These are phyloP conservation scores for Alternaria arborescens DNA, from an alignment of 2,329 filamentous ascomycete genomes.

Conservation along the genomic window DNA sequence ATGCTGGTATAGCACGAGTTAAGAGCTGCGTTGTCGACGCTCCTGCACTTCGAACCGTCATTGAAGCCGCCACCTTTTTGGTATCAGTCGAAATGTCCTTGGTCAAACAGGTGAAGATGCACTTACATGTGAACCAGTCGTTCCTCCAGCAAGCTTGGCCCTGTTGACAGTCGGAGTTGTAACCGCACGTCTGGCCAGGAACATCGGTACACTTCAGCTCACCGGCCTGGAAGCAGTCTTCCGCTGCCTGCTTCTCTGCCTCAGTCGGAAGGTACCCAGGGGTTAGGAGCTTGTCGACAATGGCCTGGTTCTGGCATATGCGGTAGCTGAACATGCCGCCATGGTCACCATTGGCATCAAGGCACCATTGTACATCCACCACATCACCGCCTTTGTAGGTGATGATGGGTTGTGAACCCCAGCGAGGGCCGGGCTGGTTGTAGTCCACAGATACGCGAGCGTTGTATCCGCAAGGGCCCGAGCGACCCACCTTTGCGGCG, in stretches of 20 bases:
- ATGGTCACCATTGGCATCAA: conserved; percentile 47
- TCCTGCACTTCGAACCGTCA: conserved; percentile 36
- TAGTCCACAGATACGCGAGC: conserved; percentile 47
- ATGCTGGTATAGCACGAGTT: conserved; percentile 48
- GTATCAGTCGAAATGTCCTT: neutral
- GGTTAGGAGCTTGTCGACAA: conserved; percentile 44
- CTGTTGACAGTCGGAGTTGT: conserved; percentile 39
- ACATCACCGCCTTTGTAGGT: conserved; percentile 42
- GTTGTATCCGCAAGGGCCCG: conserved; percentile 48
- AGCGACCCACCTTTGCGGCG: conserved; percentile 39
- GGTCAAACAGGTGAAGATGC: neutral
- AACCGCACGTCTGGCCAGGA: conserved; percentile 40
- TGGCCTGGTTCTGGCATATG: conserved; percentile 44
- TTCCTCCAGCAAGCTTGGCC: conserved; percentile 46
- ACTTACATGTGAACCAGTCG: conserved; percentile 46
- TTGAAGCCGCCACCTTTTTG: conserved; percentile 35
- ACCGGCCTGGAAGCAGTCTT: conserved; percentile 42
- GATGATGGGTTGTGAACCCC: conserved; percentile 41
- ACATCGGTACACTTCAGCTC: conserved; percentile 45
- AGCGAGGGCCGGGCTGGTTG: conserved; percentile 44
- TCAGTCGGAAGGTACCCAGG: conserved; percentile 45
- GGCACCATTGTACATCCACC: conserved; percentile 46
- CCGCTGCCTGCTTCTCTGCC: conserved; percentile 45
- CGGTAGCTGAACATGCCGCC: conserved; percentile 48
- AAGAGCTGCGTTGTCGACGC: conserved; percentile 43